These are phyloP conservation scores for Sporothrix mexicana DNA, from an alignment of 2,329 filamentous ascomycete genomes.

Conservation along the genomic window DNA sequence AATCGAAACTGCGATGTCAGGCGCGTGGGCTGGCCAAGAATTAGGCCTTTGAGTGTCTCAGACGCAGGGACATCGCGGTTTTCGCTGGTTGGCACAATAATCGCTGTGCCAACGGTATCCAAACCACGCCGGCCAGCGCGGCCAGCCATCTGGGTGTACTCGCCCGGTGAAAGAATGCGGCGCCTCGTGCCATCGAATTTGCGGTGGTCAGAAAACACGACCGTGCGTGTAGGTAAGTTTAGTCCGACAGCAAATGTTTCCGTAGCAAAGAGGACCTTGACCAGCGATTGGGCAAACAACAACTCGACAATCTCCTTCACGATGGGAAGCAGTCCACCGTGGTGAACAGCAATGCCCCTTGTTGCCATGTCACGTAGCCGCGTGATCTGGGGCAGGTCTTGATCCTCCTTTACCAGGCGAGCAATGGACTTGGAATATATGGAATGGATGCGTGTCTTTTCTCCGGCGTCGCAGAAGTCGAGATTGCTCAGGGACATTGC, in stretches of 20 bases:
- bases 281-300: constrained; percentile 89
- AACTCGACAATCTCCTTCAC: constrained; percentile 98
- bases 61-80: constrained; percentile 88
- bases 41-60: constrained; percentile 85
- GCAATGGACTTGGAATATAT: constrained; percentile 95
- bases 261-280: constrained; percentile 96
- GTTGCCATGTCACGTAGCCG: constrained; percentile 83
- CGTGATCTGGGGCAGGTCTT: constrained; percentile 88
- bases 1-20: constrained; percentile 93
- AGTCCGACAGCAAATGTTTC: constrained; percentile 99
- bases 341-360: constrained; percentile 92
- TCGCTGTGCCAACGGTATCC: constrained; percentile 90
- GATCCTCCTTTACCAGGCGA: constrained; percentile 86
- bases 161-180: constrained; percentile 87
- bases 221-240: constrained; percentile 92
- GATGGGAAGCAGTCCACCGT: constrained; percentile 91
- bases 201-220: constrained; percentile 95
- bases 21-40: constrained; percentile 93
- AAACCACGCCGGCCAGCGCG: constrained; percentile 91
- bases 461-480: constrained; percentile 89
- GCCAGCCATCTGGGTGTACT: constrained; percentile 99
- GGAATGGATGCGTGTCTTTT: constrained; percentile 98
- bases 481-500: constrained; percentile 93
- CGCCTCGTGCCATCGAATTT: constrained; percentile 96
- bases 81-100: constrained; percentile 82